Evolutionary conservation across 1,284 basidiomycete genomes (phyloP).

Genomic region (Peniophora sp.): DNA sequence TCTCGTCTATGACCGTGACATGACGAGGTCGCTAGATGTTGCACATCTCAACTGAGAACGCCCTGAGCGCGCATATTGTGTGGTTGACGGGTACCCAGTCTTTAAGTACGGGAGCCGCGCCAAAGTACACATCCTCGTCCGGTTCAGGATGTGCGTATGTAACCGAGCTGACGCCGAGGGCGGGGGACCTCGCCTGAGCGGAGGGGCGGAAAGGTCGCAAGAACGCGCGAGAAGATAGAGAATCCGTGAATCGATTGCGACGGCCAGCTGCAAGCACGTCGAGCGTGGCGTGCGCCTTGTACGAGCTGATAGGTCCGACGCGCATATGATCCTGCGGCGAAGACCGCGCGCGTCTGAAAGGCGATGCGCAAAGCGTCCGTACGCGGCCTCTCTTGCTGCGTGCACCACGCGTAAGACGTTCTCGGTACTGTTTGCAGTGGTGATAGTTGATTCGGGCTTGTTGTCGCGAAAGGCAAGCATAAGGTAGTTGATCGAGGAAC

Average conservation of each 20-base stretch:
- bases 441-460: no score
- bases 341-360: conserved; percentile 30
- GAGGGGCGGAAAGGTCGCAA: conserved; percentile 90
- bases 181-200: conserved; percentile 84
- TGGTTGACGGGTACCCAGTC: conserved; percentile 2
- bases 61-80: conserved; percentile 40
- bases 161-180: conserved; percentile 37
- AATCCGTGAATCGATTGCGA: conserved; percentile 84
- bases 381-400: conserved; percentile 15
- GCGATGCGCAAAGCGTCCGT: conserved; percentile 30
- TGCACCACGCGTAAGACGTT: no score
- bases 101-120: conserved; percentile 17
- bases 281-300: conserved; percentile 92
- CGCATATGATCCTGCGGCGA: conserved; percentile 88
- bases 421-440: no score
- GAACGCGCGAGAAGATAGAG: conserved; percentile 87
- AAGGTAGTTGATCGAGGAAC: no score
- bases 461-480: no score
- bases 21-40: conserved; percentile 43
- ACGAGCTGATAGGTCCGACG: conserved; percentile 95
- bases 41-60: conserved; percentile 96
- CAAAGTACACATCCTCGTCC: conserved; percentile 23
- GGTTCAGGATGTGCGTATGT: conserved; percentile 15
- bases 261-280: conserved; percentile 75
- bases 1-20: conserved; percentile 94